A percentile compares a stretch with the other conserved stretches of the same genome.
Conservation (phyloP, 2,329 filamentous ascomycete species). For the Cercospora berteroae region DNA sequence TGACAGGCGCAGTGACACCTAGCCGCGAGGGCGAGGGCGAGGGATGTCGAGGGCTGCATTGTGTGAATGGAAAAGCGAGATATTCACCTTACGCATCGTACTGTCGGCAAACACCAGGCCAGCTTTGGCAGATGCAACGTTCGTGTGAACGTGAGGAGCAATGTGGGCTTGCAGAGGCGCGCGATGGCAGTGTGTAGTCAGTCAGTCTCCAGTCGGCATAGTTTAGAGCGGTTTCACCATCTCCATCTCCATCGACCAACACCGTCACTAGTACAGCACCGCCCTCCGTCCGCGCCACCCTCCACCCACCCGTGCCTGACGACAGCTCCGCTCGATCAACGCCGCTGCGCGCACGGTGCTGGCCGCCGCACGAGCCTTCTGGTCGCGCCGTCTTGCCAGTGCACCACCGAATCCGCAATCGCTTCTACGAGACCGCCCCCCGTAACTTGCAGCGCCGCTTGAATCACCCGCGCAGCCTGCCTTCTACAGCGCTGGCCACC, state of each 20-base stretch:
- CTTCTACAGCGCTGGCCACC: not conserved
- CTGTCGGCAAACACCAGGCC: not conserved
- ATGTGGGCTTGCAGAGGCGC: not conserved
- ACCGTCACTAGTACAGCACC: not conserved
- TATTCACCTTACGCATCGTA: not conserved
- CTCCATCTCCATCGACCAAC: conserved; percentile 2
- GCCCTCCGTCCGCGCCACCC: conserved; percentile 1
- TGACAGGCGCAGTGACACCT: not conserved
- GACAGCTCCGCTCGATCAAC: not conserved
- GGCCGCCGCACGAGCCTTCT: not conserved
- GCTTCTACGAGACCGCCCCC: not conserved
- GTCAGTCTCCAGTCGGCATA: not conserved
- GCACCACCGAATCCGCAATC: not conserved
- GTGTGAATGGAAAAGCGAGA: not conserved
- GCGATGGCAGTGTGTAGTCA: not conserved
- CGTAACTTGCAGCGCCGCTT: not conserved
- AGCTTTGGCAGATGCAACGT: not conserved
- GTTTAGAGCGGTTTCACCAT: conserved; percentile 8
- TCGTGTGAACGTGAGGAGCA: conserved; percentile 1
- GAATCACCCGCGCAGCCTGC: not conserved
- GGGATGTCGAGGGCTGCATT: not conserved
- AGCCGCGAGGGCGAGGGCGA: not conserved
- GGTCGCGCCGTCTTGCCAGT: not conserved
- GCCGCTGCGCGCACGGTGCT: not conserved
- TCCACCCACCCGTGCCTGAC: not conserved